phyloP scores from a whole-genome alignment of 2,329 filamentous ascomycete genomes.

The Lachnellula willkommii region DNA sequence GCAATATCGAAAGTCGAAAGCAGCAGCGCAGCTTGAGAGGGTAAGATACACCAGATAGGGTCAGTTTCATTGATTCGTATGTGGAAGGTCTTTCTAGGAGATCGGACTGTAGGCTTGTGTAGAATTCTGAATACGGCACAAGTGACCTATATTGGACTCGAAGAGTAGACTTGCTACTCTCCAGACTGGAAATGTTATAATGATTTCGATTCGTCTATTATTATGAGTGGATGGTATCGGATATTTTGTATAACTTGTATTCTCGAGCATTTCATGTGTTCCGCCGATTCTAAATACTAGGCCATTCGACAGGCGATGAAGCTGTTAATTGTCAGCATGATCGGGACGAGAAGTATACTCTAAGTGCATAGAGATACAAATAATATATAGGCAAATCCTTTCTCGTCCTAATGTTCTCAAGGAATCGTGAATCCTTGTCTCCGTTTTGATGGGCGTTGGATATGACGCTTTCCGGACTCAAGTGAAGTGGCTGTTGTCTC shows the following conservation, averaged over 20 bases:
- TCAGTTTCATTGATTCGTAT: slow-evolving; percentile 18
- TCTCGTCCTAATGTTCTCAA: slow-evolving; percentile 13
- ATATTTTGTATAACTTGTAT: not conserved
- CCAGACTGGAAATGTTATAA: slow-evolving; percentile 18
- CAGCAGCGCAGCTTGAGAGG: slow-evolving; percentile 24
- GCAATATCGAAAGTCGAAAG: slow-evolving; percentile 26
- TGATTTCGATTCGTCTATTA: slow-evolving; percentile 1
- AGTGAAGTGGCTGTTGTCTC: not conserved
- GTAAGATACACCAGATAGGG: slow-evolving; percentile 14
- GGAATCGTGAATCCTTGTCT: slow-evolving; percentile 9
- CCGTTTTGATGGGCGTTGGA: slow-evolving; percentile 5
- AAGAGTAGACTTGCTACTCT: slow-evolving; percentile 18
- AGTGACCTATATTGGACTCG: slow-evolving; percentile 18
- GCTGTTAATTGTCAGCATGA: slow-evolving; percentile 9
- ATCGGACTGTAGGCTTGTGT: slow-evolving; percentile 20
- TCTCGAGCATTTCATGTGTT: slow-evolving; percentile 11
- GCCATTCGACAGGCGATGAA: slow-evolving; percentile 16
- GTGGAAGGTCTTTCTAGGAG: slow-evolving; percentile 23
- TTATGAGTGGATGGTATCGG: not conserved
- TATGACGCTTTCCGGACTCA: slow-evolving; percentile 3
- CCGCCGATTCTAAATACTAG: slow-evolving; percentile 14
- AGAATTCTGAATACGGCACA: slow-evolving; percentile 26
- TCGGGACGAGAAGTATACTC: not conserved
- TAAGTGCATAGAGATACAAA: not conserved
- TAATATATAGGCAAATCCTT: slow-evolving; percentile 12